Evolutionary conservation across 163 green algal genomes (phyloP).

Genomic region (Botryococcus braunii): DNA sequence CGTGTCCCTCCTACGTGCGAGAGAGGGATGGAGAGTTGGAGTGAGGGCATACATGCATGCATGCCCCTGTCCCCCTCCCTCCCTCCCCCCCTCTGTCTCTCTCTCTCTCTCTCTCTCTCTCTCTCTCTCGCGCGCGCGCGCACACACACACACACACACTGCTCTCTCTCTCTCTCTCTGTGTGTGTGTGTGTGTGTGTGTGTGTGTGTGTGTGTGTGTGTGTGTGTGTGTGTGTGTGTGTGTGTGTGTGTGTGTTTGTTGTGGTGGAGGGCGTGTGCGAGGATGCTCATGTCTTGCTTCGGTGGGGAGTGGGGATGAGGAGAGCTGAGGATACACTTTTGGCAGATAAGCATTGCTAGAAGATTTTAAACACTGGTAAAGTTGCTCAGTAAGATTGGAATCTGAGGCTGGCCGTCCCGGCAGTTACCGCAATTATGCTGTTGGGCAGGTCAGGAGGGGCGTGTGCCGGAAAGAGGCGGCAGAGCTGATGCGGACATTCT

Average conservation of each 20-base stretch:
- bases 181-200: too few species aligned
- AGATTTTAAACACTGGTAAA: neutral
- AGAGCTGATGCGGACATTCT: slow-evolving; percentile 50
- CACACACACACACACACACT: neutral
- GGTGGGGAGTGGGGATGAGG: neutral
- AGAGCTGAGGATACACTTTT: neutral
- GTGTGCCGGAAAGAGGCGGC: slow-evolving; percentile 46
- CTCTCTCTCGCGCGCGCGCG: neutral
- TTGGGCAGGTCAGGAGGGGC: slow-evolving; percentile 29
- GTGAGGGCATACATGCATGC: too few species aligned
- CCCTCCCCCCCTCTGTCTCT: neutral
- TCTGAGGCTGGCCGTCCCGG: neutral
- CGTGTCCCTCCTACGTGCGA: neutral
- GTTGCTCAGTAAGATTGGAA: neutral
- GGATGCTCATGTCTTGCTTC: neutral
- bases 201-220: too few species aligned
- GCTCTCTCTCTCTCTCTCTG: too few species aligned
- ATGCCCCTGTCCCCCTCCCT: neutral
- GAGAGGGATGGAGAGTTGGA: too few species aligned
- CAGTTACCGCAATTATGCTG: too few species aligned
- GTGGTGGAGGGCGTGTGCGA: neutral
- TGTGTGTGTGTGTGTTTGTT: too few species aligned
- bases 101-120: neutral
- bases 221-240: too few species aligned
- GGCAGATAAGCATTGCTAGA: neutral